Base-by-base conservation (phyloP, 176 grass and related monocot genomes). In the Dendrocalamus sinicus region DNA sequence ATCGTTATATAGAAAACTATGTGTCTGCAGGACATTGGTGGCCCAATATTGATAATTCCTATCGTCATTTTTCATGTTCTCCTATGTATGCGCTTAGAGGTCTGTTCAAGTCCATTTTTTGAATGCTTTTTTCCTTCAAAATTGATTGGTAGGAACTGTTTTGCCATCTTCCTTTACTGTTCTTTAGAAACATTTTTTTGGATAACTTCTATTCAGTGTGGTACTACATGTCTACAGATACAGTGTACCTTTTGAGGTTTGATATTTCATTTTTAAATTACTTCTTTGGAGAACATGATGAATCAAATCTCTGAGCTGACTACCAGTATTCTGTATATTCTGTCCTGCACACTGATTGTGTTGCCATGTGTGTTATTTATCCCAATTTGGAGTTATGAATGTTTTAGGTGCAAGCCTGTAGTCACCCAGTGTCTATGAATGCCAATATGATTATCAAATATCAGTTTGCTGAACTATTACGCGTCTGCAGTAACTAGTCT, bases 61-160 rank as follows among this genome's bases (percentile, higher is more conserved):
- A 67, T 87, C 37, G 50, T 91, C 67, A 28, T 75, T 85, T 92
- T 87, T 80, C 81, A 92, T 81, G 86, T 92, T 95, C 85, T 95
- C 79, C 80, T 95, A 19, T 92, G 93, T 87, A 89, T 91, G 93
- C 89, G 61, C 73, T 72, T 95, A 74, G 93, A 95, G 88, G 93
- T 95, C 22, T 91, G 79, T 73, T 80, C n/a, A 73, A 46, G 32
- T 84, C 54, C 24, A 72, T 68, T 70, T 83, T 51, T 59, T 20
- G 72, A 67, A 75, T 76, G 16, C 28, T 74, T 85, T 57, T 77
- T 44, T 14, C 41, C 53, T 35, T 77, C 12, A 48, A 81, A 59
- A 35, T 12, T 72, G 16, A 53, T 65, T 76, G 47, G 44, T 52
- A 20, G n/a, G 19, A n/a, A 16, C 15, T 87, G 41, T 60, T 47